phyloP scores from a whole-genome alignment of 2,329 filamentous ascomycete species.

The Aspergillus tamarii region DNA sequence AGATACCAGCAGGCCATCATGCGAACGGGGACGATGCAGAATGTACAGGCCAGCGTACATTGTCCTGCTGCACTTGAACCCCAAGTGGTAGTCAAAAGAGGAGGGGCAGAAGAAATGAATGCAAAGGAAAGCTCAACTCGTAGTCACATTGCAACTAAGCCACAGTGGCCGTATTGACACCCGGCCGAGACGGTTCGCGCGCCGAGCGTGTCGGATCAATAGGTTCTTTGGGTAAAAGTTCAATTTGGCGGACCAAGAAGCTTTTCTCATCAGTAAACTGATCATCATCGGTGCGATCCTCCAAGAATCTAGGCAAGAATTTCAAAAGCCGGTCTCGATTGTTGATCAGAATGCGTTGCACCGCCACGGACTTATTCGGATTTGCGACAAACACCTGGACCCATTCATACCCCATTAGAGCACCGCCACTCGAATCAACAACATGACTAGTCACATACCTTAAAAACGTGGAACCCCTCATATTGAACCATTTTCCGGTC shows the following conservation, averaged over 20 bases:
- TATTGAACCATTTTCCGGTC: slow-evolving; percentile 99
- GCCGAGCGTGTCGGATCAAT: slow-evolving; percentile 38
- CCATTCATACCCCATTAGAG: slow-evolving; percentile 25
- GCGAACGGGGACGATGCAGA: slow-evolving; percentile 21
- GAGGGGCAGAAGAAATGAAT: slow-evolving; percentile 3
- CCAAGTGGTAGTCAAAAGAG: slow-evolving; percentile 7
- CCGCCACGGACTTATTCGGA: slow-evolving; percentile 94
- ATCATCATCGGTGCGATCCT: slow-evolving; percentile 94
- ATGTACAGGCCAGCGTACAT: slow-evolving; percentile 14
- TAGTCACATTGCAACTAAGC: slow-evolving; percentile 23
- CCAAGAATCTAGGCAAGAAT: slow-evolving; percentile 88
- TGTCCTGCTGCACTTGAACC: slow-evolving; percentile 9
- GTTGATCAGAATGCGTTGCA: slow-evolving; percentile 94
- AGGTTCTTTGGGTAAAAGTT: slow-evolving; percentile 49
- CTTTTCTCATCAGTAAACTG: slow-evolving; percentile 98
- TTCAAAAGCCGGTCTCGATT: slow-evolving; percentile 88
- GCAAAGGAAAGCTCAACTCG: not conserved
- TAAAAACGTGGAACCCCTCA: slow-evolving; percentile 98
- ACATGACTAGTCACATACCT: slow-evolving; percentile 52
- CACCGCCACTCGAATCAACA: slow-evolving; percentile 1
- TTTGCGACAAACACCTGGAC: slow-evolving; percentile 90
- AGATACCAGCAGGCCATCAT: slow-evolving; percentile 30
- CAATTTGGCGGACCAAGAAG: slow-evolving; percentile 94
- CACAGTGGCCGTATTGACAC: slow-evolving; percentile 33
- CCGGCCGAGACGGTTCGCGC: slow-evolving; percentile 31